Conservation (phyloP, 176 grass and related monocot species). For the Eragrostis curvula region DNA sequence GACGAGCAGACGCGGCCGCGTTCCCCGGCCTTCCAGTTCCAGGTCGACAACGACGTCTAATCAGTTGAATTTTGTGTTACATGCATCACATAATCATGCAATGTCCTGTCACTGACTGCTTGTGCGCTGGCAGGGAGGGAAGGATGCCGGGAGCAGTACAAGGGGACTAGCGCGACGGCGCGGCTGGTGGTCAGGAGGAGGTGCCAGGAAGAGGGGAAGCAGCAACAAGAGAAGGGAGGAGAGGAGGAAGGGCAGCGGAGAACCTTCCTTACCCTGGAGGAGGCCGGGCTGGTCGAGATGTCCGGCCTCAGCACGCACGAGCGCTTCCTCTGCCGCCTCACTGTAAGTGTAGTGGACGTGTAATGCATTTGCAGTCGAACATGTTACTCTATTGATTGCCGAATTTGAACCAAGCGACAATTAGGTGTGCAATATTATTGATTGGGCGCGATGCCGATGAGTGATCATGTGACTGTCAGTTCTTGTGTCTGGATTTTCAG, state of each 20-base stretch:
- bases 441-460: not conserved
- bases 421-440: not conserved
- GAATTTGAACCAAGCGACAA: no score
- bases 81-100: not conserved
- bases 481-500: constrained; percentile 36
- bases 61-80: no score
- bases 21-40: not conserved
- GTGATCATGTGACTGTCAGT: not conserved
- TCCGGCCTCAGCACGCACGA: constrained; percentile 95
- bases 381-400: not conserved
- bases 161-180: not conserved
- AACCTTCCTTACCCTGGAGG: constrained; percentile 81
- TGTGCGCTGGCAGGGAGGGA: not conserved
- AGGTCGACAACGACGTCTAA: not conserved
- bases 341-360: constrained; percentile 40
- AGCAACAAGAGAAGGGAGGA: constrained; percentile 10
- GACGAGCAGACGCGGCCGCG: not conserved
- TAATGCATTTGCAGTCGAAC: no score
- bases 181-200: constrained; percentile 23
- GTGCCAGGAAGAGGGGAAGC: constrained; percentile 32
- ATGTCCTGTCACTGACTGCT: not conserved
- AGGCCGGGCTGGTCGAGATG: constrained; percentile 91
- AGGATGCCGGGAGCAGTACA: no score
- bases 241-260: constrained; percentile 41
- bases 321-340: constrained; percentile 93